phyloP scores from a whole-genome alignment of 108 stramenopile genomes.

The Nitzschia inconspicua region DNA sequence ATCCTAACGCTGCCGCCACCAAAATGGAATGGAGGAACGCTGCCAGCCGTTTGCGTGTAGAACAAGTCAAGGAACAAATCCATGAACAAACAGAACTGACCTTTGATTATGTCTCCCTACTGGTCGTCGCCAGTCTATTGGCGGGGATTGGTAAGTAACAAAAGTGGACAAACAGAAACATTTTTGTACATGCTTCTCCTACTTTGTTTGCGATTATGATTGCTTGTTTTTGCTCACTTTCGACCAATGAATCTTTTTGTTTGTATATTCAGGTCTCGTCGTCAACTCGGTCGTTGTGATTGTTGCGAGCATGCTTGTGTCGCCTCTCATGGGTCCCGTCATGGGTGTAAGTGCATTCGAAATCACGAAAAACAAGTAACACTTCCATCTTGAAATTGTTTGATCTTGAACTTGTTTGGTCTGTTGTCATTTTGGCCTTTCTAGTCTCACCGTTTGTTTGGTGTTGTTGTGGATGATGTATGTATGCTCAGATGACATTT shows the following conservation, averaged over 20 bases:
- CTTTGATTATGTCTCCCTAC: slow-evolving; percentile 45
- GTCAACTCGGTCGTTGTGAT: slow-evolving; percentile 72
- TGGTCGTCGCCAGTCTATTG: slow-evolving; percentile 63
- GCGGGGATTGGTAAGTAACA: slow-evolving; percentile 73
- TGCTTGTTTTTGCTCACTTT: no score
- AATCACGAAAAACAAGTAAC: no score
- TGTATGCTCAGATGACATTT: slow-evolving; percentile 69
- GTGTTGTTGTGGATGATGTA: no score
- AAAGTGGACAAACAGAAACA: no score
- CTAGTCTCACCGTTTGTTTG: no score
- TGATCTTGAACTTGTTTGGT: no score
- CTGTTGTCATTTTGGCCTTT: no score
- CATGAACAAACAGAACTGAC: slow-evolving; percentile 36
- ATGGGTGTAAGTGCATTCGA: no score
- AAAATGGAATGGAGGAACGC: slow-evolving; percentile 43
- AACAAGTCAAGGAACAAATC: slow-evolving; percentile 62
- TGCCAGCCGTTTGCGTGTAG: slow-evolving; percentile 40
- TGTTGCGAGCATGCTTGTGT: slow-evolving; percentile 85
- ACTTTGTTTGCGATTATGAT: no score
- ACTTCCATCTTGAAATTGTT: no score
- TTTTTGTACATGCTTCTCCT: no score
- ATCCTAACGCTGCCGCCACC: slow-evolving; percentile 9
- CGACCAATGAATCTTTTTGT: no score
- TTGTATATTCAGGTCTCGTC: slow-evolving; percentile 71
- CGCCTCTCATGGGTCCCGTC: slow-evolving; percentile 18